A percentile compares a stretch with the other conserved stretches of the same genome.
phyloP scores from a whole-genome alignment of 768 basidiomycete species.

The Mycena floridula region DNA sequence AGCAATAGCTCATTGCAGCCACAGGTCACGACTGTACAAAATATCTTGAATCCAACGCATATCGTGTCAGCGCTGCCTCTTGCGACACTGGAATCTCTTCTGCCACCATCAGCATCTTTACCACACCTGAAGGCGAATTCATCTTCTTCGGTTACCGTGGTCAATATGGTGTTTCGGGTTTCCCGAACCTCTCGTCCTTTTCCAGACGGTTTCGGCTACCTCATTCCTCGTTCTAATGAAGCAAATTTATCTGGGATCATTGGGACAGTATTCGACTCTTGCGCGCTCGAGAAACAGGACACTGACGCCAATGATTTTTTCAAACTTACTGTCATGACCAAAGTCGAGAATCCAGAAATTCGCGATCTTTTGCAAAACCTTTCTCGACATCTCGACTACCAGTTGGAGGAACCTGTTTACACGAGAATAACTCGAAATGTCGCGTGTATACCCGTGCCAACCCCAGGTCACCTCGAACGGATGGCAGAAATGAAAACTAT shows the following conservation, averaged over 20 bases:
- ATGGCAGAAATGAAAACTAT: constrained; percentile 51
- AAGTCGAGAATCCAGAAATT: constrained; percentile 34
- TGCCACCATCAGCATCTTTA: constrained; percentile 34
- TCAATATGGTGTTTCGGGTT: constrained; percentile 78
- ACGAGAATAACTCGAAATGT: constrained; percentile 47
- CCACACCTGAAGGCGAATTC: constrained; percentile 70
- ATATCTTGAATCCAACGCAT: constrained; percentile 44
- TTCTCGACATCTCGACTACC: constrained; percentile 29
- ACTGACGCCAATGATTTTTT: constrained; percentile 33
- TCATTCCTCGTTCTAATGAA: constrained; percentile 70
- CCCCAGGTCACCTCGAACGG: constrained; percentile 65
- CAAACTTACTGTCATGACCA: constrained; percentile 88
- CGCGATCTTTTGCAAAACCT: constrained; percentile 18
- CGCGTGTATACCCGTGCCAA: constrained; percentile 74
- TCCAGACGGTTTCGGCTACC: constrained; percentile 89
- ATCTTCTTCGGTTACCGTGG: constrained; percentile 75
- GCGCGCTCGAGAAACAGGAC: constrained; percentile 57
- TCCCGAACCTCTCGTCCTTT: constrained; percentile 45
- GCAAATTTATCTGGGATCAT: constrained; percentile 60
- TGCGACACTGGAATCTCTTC: constrained; percentile 38
- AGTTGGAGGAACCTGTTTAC: constrained; percentile 54
- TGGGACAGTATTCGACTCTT: constrained; percentile 89
- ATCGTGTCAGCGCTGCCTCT: constrained; percentile 75
- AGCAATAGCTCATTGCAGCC: neutral
- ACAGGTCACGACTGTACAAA: constrained; percentile 26